Percentiles rank a stretch among this genome's conserved stretches.
Conservation (phyloP, 371 early-diverging fungal species). For the Mucor velutinosus region DNA sequence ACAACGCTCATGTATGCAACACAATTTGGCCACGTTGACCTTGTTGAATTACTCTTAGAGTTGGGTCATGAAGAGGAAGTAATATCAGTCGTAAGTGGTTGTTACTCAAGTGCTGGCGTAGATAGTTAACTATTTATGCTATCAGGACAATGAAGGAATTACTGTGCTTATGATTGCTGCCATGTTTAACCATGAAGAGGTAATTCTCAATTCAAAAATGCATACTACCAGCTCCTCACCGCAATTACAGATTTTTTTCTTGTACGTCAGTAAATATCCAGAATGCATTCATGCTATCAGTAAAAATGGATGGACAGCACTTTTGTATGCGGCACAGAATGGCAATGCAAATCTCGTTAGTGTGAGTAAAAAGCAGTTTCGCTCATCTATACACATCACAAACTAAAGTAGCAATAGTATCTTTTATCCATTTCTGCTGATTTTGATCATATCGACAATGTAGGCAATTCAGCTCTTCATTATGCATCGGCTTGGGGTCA, state of each 20-base stretch:
- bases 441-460: slow-evolving; percentile 56
- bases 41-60: slow-evolving; percentile 44
- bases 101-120: neutral
- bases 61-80: slow-evolving; percentile 55
- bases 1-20: slow-evolving; percentile 56
- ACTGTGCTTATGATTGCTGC: slow-evolving; percentile 56
- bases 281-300: slow-evolving; percentile 56
- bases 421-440: slow-evolving; percentile 50
- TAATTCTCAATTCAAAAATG: slow-evolving; percentile 1
- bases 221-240: neutral
- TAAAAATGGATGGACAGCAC: slow-evolving; percentile 48
- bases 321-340: slow-evolving; percentile 50
- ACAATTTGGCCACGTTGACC: slow-evolving; percentile 43
- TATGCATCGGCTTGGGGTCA: slow-evolving; percentile 58
- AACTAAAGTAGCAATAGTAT: slow-evolving; percentile 25
- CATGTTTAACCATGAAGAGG: slow-evolving; percentile 52
- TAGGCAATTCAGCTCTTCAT: slow-evolving; percentile 55
- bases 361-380: slow-evolving; percentile 22
- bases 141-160: slow-evolving; percentile 48
- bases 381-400: neutral
- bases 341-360: slow-evolving; percentile 54
- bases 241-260: slow-evolving; percentile 41
- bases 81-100: slow-evolving; percentile 46
- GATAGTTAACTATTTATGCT: neutral
- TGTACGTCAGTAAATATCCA: slow-evolving; percentile 48